A percentile compares a stretch with the other conserved stretches of the same genome.
phyloP scores from a whole-genome alignment of 129 eudicot genomes.

The Pulicaria dysenterica region DNA sequence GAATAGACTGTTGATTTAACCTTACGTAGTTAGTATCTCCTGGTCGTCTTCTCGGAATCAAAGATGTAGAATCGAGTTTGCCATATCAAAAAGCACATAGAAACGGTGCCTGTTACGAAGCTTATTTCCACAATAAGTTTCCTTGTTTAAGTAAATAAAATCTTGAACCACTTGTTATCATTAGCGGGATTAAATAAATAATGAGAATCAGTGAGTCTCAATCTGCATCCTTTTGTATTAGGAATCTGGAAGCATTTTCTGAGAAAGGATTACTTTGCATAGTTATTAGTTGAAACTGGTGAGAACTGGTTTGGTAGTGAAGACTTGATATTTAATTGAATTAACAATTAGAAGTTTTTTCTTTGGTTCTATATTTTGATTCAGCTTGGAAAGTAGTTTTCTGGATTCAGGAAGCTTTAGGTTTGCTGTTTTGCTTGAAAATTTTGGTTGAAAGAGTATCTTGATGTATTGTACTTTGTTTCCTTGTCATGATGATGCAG shows the following conservation, averaged over 20 bases:
- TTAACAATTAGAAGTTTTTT: neutral
- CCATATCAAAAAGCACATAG: neutral
- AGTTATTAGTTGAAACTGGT: neutral
- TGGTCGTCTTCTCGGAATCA: neutral
- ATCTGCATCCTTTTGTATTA: neutral
- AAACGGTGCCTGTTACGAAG: too few species aligned
- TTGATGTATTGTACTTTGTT: neutral
- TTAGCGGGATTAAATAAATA: too few species aligned
- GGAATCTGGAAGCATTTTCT: constrained; percentile 6
- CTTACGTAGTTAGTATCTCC: neutral
- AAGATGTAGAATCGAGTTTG: neutral
- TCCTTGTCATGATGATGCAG: constrained; percentile 32
- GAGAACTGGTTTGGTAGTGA: neutral
- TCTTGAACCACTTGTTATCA: too few species aligned
- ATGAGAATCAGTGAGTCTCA: too few species aligned
- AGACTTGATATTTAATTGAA: neutral
- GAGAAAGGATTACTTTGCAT: neutral
- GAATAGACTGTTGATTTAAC: too few species aligned
- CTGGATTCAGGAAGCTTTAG: constrained; percentile 3
- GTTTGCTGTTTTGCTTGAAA: constrained; percentile 7
- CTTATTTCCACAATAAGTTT: too few species aligned
- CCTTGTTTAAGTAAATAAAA: too few species aligned
- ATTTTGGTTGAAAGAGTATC: neutral
- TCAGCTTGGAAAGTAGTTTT: constrained; percentile 1
- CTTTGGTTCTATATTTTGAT: neutral